Percentiles rank a stretch among this genome's conserved stretches.
Conservation (phyloP, 2,329 filamentous ascomycete genomes). For the Neodidymelliopsis sp. region DNA sequence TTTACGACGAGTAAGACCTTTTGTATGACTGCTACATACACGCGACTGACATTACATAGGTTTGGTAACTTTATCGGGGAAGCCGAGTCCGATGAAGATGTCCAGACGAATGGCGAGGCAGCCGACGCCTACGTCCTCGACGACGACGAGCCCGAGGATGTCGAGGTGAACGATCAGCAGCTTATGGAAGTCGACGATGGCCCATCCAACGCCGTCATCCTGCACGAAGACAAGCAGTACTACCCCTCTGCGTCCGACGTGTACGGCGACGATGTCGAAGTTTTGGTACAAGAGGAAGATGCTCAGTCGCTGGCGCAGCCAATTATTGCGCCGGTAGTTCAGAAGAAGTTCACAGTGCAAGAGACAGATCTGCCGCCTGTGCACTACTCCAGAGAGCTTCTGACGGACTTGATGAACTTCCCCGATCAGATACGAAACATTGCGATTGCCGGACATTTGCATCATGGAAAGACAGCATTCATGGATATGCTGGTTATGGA, state of each 20-base stretch:
- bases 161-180: slow-evolving; percentile 71
- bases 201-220: slow-evolving; percentile 93
- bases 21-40: not conserved
- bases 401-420: slow-evolving; percentile 95
- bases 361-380: slow-evolving; percentile 90
- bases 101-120: slow-evolving; percentile 75
- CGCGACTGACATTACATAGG: slow-evolving; percentile 57
- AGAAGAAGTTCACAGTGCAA: slow-evolving; percentile 95
- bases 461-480: slow-evolving; percentile 97
- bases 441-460: slow-evolving; percentile 88
- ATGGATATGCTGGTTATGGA: slow-evolving; percentile 98
- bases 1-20: slow-evolving; percentile 85
- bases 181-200: slow-evolving; percentile 94
- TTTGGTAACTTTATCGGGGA: slow-evolving; percentile 99
- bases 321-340: slow-evolving; percentile 89
- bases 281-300: slow-evolving; percentile 95
- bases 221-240: slow-evolving; percentile 99
- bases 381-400: slow-evolving; percentile 86
- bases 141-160: slow-evolving; percentile 65
- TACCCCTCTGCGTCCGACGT: slow-evolving; percentile 98
- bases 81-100: slow-evolving; percentile 87
- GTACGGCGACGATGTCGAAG: slow-evolving; percentile 93
- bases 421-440: slow-evolving; percentile 94
- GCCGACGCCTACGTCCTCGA: slow-evolving; percentile 82
- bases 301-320: slow-evolving; percentile 90